Evolutionary conservation across 2,329 filamentous ascomycete genomes (phyloP).

Genomic region (Ceratocystis huliohia): DNA sequence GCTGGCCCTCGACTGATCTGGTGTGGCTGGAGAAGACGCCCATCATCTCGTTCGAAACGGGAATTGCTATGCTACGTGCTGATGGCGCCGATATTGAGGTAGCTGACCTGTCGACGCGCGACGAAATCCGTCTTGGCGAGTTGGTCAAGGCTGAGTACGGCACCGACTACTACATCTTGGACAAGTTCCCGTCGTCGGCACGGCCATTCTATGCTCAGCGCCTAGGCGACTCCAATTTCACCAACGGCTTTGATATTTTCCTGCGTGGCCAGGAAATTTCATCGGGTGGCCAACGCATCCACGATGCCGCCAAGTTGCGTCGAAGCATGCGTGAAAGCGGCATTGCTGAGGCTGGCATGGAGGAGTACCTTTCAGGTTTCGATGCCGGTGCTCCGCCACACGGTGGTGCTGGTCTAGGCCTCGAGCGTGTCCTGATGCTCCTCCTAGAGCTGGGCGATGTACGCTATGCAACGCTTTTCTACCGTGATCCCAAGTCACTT

Average conservation of each 20-base stretch:
- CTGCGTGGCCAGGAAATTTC: constrained; percentile 86
- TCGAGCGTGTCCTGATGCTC: constrained; percentile 80
- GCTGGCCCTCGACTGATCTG: constrained; percentile 77
- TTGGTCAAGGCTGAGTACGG: constrained; percentile 75
- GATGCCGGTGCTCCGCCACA: constrained; percentile 81
- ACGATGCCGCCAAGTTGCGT: constrained; percentile 61
- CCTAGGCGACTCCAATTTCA: constrained; percentile 59
- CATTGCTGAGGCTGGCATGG: constrained; percentile 69
- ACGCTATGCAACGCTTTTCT: constrained; percentile 74
- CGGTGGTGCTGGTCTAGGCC: constrained; percentile 76
- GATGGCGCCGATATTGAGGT: constrained; percentile 58
- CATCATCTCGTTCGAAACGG: constrained; percentile 67
- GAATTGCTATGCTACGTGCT: constrained; percentile 66
- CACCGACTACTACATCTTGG: constrained; percentile 86
- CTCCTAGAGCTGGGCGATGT: constrained; percentile 81
- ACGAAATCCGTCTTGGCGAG: constrained; percentile 75
- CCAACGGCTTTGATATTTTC: constrained; percentile 93
- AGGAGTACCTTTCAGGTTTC: constrained; percentile 81
- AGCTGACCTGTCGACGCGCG: constrained; percentile 72
- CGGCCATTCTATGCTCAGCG: constrained; percentile 88
- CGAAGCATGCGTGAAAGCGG: constrained; percentile 63
- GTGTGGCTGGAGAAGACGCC: constrained; percentile 79
- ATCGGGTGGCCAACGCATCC: constrained; percentile 85
- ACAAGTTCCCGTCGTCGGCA: constrained; percentile 78
- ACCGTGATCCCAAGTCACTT: constrained; percentile 77